Percentiles rank a stretch among this genome's conserved stretches.
phyloP scores from a whole-genome alignment of 2,329 filamentous ascomycete genomes.

The Apiospora pterosperma region DNA sequence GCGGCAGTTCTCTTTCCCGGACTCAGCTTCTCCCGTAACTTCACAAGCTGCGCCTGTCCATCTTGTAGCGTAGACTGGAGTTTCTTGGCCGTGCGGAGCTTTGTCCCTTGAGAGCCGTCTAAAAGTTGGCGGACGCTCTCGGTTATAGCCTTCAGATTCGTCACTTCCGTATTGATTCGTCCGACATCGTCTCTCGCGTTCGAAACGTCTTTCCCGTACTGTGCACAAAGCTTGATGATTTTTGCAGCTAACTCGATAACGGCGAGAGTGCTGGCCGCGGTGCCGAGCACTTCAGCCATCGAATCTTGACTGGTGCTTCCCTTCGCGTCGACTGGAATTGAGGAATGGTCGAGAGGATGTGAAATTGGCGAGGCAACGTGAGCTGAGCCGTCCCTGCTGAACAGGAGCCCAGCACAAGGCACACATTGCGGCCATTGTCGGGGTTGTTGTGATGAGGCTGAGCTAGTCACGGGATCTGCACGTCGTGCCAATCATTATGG shows the following conservation, averaged over 20 bases:
- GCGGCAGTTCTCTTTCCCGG: conserved; percentile 18
- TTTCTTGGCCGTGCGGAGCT: conserved; percentile 21
- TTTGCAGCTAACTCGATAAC: conserved; percentile 35
- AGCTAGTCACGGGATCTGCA: background rate
- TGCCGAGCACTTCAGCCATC: conserved; percentile 23
- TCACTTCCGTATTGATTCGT: conserved; percentile 26
- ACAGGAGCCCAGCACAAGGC: background rate
- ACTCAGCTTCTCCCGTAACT: conserved; percentile 20
- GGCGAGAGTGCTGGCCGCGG: conserved; percentile 32
- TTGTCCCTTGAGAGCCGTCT: conserved; percentile 20
- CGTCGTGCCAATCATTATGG: background rate
- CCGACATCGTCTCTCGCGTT: conserved; percentile 27
- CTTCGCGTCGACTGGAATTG: background rate
- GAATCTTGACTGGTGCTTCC: background rate
- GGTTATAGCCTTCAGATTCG: conserved; percentile 21
- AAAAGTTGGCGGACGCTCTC: conserved; percentile 22
- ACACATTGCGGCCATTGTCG: background rate
- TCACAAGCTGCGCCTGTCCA: conserved; percentile 17
- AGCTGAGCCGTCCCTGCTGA: background rate
- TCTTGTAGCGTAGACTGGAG: conserved; percentile 17
- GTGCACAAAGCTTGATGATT: conserved; percentile 27
- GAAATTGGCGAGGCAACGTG: background rate
- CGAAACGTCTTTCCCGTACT: conserved; percentile 32
- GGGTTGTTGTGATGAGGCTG: background rate
- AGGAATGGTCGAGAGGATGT: background rate